Conservation (phyloP, 225 moss, liverwort and hornwort genomes). For the Pleurozium schreberi region DNA sequence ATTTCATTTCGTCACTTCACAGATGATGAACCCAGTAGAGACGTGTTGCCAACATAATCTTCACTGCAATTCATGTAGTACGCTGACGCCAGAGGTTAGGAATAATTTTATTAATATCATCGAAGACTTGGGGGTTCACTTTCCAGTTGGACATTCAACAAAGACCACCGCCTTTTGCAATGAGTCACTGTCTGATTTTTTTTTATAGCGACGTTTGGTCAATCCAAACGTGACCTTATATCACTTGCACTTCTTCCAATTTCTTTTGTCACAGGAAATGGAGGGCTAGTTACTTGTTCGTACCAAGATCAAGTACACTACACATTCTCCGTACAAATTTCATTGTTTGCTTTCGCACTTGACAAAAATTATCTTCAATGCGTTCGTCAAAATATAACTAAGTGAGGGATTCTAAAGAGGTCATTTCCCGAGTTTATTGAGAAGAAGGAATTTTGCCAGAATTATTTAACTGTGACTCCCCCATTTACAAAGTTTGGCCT, state of each 20-base stretch:
- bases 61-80: not conserved
- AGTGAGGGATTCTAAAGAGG: not conserved
- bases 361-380: not conserved
- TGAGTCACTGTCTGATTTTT: not conserved
- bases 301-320: not conserved
- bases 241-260: not conserved
- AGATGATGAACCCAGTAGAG: not conserved
- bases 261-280: not conserved
- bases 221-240: not conserved
- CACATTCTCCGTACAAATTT: not conserved
- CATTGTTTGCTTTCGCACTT: not conserved
- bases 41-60: not conserved
- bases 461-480: not conserved
- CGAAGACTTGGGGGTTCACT: not conserved
- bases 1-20: not conserved
- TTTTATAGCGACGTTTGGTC: not conserved
- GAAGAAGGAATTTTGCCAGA: not conserved
- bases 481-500: not conserved
- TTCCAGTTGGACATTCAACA: not conserved
- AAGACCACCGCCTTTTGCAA: not conserved
- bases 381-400: too few relatives aligned
- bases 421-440: not conserved
- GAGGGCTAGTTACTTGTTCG: not conserved
- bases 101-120: not conserved
- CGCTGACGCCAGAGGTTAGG: too few relatives aligned